These are phyloP conservation scores for Clavispora carvajalis DNA, from an alignment of 805 yeast species.

Conservation along the genomic window DNA sequence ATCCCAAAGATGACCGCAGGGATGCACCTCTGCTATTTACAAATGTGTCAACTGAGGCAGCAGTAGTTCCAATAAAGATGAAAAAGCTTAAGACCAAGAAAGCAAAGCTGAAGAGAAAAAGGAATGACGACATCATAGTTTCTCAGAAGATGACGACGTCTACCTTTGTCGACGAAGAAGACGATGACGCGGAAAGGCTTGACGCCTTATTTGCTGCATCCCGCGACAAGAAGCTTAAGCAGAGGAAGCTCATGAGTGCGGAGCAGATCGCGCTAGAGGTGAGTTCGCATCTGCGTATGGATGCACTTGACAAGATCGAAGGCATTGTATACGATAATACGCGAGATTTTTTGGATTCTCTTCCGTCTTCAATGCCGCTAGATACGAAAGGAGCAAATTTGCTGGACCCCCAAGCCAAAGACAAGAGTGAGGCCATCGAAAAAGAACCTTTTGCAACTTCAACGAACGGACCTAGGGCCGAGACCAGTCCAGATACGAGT, in stretches of 20 bases:
- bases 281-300: slow-evolving; percentile 16
- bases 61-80: slow-evolving; percentile 27
- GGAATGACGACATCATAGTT: slow-evolving; percentile 24
- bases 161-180: slow-evolving; percentile 15
- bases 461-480: too few species aligned
- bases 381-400: background rate
- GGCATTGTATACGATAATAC: slow-evolving; percentile 31
- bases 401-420: background rate
- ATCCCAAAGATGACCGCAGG: background rate
- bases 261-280: slow-evolving; percentile 38
- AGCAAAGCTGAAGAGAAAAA: slow-evolving; percentile 15
- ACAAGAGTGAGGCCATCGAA: too few species aligned
- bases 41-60: background rate
- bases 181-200: slow-evolving; percentile 28
- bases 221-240: slow-evolving; percentile 22
- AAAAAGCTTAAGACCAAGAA: slow-evolving; percentile 40
- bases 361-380: slow-evolving; percentile 2
- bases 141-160: slow-evolving; percentile 22
- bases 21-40: background rate
- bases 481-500: too few species aligned
- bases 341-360: slow-evolving; percentile 31
- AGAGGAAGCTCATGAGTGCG: slow-evolving; percentile 23
- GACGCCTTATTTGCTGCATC: slow-evolving; percentile 27
- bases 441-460: too few species aligned
- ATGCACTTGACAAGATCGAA: slow-evolving; percentile 11